Conservation (phyloP, 1,139 yeast species). For the Hemisphaericaspora subhashii region DNA sequence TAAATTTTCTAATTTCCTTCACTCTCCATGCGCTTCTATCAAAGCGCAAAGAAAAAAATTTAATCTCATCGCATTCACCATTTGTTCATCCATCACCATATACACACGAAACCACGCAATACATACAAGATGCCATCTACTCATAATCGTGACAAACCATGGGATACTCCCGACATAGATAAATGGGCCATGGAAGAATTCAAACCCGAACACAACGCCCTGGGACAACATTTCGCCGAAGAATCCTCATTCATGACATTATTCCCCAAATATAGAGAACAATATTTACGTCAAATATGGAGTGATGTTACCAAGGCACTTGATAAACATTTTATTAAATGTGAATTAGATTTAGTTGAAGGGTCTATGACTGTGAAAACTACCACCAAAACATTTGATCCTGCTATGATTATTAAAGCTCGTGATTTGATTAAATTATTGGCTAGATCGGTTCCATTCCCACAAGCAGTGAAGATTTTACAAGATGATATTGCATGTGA, state of each 20-base stretch:
- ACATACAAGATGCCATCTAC: conserved; percentile 72
- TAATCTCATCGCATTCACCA: conserved; percentile 13
- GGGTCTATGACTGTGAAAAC: conserved; percentile 98
- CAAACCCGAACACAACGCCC: conserved; percentile 82
- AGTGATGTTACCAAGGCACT: conserved; percentile 84
- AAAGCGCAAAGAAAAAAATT: conserved; percentile 4
- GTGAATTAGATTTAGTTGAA: conserved; percentile 87
- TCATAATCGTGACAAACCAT: conserved; percentile 92
- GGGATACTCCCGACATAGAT: conserved; percentile 96
- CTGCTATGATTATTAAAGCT: conserved; percentile 90
- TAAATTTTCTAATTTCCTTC: not conserved
- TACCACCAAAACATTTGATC: conserved; percentile 92
- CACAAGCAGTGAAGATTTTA: conserved; percentile 89
- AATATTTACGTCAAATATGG: conserved; percentile 87
- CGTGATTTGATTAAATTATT: conserved; percentile 90
- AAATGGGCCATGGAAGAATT: conserved; percentile 92
- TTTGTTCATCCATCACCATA: not conserved
- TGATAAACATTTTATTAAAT: conserved; percentile 69
- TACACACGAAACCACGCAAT: not conserved
- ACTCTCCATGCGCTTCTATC: not conserved
- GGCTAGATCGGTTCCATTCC: conserved; percentile 96
- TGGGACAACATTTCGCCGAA: conserved; percentile 87
- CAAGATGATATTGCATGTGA: conserved; percentile 96
- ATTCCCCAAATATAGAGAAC: conserved; percentile 96
- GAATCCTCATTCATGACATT: conserved; percentile 93